phyloP scores from a whole-genome alignment of 805 yeast genomes.

The Clavispora fructus region DNA sequence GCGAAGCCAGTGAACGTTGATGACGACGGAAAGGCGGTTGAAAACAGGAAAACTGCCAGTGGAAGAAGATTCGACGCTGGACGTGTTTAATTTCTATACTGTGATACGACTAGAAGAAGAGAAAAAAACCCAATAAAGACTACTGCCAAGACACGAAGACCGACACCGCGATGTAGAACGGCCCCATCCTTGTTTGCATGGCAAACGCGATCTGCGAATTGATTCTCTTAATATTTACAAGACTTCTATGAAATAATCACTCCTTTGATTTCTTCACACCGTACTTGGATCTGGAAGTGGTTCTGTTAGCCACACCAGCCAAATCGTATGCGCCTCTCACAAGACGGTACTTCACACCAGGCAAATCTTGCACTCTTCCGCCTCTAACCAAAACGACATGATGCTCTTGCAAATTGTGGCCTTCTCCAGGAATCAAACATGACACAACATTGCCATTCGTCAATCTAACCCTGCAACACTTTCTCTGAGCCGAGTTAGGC shows the following conservation, averaged over 20 bases:
- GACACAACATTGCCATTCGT: constrained; percentile 84
- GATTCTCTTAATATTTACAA: constrained; percentile 1
- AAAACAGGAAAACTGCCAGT: constrained; percentile 61
- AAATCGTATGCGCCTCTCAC: constrained; percentile 92
- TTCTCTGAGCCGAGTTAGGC: constrained; percentile 97
- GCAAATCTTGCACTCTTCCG: constrained; percentile 97
- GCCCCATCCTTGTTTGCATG: background rate
- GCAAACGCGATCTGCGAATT: background rate
- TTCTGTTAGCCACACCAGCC: constrained; percentile 91
- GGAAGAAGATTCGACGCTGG: constrained; percentile 57
- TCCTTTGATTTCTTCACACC: constrained; percentile 81
- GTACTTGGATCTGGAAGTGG: constrained; percentile 84
- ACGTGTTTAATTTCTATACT: background rate
- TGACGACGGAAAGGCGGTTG: constrained; percentile 47
- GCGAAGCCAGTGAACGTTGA: constrained; percentile 92
- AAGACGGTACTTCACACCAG: constrained; percentile 94
- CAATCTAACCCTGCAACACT: constrained; percentile 90
- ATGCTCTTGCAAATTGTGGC: constrained; percentile 97
- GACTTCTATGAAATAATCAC: constrained; percentile 1
- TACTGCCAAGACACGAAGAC: background rate
- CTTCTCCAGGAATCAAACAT: constrained; percentile 97
- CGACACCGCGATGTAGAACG: background rate
- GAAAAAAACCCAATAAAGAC: background rate
- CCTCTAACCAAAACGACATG: constrained; percentile 94
- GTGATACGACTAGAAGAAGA: background rate